These are phyloP conservation scores for Debaryomyces udenii DNA, from an alignment of 1,139 yeast genomes.

Conservation along the genomic window DNA sequence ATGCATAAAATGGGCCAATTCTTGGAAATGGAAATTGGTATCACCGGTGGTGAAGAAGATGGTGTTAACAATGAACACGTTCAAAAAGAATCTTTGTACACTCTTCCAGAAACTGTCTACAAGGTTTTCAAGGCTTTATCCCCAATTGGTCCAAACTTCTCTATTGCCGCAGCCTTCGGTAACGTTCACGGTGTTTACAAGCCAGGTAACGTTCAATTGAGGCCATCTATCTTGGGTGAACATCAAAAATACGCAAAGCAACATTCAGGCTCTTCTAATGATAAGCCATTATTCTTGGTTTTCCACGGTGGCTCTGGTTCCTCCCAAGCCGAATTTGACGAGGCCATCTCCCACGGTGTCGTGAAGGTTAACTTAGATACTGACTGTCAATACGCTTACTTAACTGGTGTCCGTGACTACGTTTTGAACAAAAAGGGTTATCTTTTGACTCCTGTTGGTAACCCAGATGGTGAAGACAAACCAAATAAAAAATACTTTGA, in stretches of 20 bases:
- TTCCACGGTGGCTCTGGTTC: constrained; percentile 99
- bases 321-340: constrained; percentile 84
- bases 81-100: constrained; percentile 84
- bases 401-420: constrained; percentile 96
- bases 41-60: constrained; percentile 99
- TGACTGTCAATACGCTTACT: constrained; percentile 98
- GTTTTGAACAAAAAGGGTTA: constrained; percentile 95
- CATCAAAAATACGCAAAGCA: constrained; percentile 87
- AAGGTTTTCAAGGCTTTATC: constrained; percentile 87
- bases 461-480: constrained; percentile 99
- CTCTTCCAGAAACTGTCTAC: constrained; percentile 94
- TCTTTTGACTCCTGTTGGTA: constrained; percentile 86
- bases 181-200: constrained; percentile 99
- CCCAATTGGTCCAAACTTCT: constrained; percentile 95
- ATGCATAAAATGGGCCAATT: constrained; percentile 95
- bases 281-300: constrained; percentile 90
- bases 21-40: constrained; percentile 99
- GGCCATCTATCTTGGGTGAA: constrained; percentile 92
- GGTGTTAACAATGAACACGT: constrained; percentile 99
- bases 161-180: constrained; percentile 99
- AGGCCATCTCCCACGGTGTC: constrained; percentile 91
- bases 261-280: constrained; percentile 54
- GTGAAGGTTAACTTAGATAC: constrained; percentile 99
- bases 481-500: constrained; percentile 99
- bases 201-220: constrained; percentile 96